phyloP scores from a whole-genome alignment of 176 grass and related monocot species.

The Oropetium thomaeum region DNA sequence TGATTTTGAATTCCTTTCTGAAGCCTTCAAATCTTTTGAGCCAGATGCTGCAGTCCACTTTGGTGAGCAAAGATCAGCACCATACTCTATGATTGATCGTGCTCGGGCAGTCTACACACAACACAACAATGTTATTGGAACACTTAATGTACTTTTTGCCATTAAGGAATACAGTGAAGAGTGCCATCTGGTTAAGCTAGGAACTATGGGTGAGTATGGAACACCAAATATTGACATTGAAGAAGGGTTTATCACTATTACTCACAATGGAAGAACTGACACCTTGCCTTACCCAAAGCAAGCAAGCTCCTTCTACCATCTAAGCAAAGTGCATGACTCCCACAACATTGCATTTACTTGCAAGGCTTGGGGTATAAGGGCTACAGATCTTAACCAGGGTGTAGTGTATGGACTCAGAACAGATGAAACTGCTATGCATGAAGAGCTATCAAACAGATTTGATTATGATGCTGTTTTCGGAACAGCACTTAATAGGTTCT shows the following conservation, averaged over 20 bases:
- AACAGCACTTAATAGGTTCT: conserved; percentile 94
- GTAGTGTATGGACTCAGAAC: conserved; percentile 86
- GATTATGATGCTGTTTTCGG: conserved; percentile 92
- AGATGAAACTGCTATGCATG: conserved; percentile 91
- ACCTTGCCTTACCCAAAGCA: conserved; percentile 94
- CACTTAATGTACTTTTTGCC: conserved; percentile 90
- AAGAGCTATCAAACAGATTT: conserved; percentile 88
- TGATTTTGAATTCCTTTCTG: conserved; percentile 92
- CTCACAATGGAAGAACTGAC: conserved; percentile 89
- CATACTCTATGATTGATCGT: conserved; percentile 96
- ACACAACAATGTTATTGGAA: conserved; percentile 94
- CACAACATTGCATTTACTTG: conserved; percentile 97
- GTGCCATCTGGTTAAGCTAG: conserved; percentile 90
- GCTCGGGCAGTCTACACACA: conserved; percentile 89
- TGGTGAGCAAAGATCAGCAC: conserved; percentile 90
- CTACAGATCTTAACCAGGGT: conserved; percentile 94
- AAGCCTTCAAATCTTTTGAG: conserved; percentile 90
- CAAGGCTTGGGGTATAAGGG: conserved; percentile 91
- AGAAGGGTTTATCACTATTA: conserved; percentile 86
- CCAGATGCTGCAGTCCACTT: conserved; percentile 90
- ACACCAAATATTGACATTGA: conserved; percentile 98
- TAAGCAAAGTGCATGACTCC: conserved; percentile 95
- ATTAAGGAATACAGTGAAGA: conserved; percentile 82
- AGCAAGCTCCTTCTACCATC: conserved; percentile 92
- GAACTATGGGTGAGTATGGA: conserved; percentile 97